phyloP scores from a whole-genome alignment of 2,329 filamentous ascomycete genomes.

The Diaporthe citrichinensis region DNA sequence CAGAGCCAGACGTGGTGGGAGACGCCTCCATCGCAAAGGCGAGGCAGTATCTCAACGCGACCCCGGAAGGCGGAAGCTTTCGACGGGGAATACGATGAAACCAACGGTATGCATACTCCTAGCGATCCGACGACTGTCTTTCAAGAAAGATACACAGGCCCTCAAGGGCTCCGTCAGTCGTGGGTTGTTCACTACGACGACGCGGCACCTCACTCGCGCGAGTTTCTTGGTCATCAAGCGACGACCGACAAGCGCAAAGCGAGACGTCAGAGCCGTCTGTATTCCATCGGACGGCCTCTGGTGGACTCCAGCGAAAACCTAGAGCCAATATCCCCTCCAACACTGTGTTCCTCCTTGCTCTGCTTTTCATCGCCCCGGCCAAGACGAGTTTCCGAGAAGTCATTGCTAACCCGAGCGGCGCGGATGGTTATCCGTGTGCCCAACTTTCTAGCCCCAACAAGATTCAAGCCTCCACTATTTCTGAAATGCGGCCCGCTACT shows the following conservation, averaged over 20 bases:
- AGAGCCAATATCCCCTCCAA: not conserved
- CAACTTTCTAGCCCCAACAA: constrained; percentile 66
- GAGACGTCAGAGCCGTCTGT: constrained; percentile 39
- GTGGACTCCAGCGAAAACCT: not conserved
- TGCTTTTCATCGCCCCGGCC: constrained; percentile 3
- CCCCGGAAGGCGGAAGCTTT: constrained; percentile 74
- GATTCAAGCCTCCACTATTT: constrained; percentile 86
- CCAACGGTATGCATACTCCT: constrained; percentile 60
- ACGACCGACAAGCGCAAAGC: constrained; percentile 38
- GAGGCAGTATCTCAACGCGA: constrained; percentile 62
- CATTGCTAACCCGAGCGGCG: constrained; percentile 77
- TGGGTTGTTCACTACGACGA: constrained; percentile 33
- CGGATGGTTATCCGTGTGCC: constrained; percentile 55
- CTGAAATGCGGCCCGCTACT: constrained; percentile 92
- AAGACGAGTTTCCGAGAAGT: constrained; percentile 30
- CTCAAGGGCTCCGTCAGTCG: constrained; percentile 25
- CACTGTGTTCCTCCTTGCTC: constrained; percentile 22
- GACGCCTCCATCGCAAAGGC: constrained; percentile 60
- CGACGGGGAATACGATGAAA: constrained; percentile 77
- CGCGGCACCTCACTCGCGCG: constrained; percentile 26
- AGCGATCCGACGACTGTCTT: not conserved
- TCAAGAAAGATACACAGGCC: not conserved
- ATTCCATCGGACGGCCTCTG: constrained; percentile 34
- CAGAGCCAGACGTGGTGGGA: constrained; percentile 83
- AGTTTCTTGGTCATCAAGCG: constrained; percentile 32